These are phyloP conservation scores for Pseudogymnoascus sp. DNA, from an alignment of 2,329 filamentous ascomycete genomes.

Conservation along the genomic window DNA sequence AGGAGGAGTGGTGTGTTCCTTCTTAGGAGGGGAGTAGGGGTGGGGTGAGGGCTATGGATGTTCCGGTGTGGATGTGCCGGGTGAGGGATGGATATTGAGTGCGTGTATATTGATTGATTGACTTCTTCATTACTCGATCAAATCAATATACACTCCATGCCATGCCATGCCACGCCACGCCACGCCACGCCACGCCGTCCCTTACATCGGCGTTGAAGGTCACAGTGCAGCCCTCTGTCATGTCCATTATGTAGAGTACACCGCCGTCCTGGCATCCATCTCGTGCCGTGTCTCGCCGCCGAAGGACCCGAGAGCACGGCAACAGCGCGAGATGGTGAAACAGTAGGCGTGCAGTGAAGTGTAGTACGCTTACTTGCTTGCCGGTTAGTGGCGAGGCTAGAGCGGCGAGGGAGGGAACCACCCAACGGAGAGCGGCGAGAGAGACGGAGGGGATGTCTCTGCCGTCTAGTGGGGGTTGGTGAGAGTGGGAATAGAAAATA, in stretches of 20 bases:
- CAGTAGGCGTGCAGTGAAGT: neutral
- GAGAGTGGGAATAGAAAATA: no score
- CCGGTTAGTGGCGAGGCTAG: neutral
- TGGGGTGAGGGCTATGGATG: neutral
- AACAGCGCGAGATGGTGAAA: neutral
- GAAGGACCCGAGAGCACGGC: neutral
- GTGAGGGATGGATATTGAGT: neutral
- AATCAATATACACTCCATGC: no score
- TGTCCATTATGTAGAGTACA: neutral
- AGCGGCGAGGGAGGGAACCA: neutral
- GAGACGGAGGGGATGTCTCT: neutral
- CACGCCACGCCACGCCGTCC: neutral
- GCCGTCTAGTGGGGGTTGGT: no score
- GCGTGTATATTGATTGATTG: neutral
- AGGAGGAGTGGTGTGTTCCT: neutral
- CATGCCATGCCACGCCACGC: no score
- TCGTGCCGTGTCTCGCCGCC: neutral
- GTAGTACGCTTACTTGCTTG: neutral
- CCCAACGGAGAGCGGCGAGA: neutral
- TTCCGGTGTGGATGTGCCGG: neutral
- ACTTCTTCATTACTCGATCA: neutral
- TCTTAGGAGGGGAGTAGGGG: no score
- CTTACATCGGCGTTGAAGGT: neutral
- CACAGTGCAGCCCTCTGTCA: neutral
- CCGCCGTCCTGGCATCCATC: no score